A percentile compares a stretch with the other conserved stretches of the same genome.
Evolutionary conservation across 345 rosid genomes (phyloP).

Genomic region (Triadica sebifera): DNA sequence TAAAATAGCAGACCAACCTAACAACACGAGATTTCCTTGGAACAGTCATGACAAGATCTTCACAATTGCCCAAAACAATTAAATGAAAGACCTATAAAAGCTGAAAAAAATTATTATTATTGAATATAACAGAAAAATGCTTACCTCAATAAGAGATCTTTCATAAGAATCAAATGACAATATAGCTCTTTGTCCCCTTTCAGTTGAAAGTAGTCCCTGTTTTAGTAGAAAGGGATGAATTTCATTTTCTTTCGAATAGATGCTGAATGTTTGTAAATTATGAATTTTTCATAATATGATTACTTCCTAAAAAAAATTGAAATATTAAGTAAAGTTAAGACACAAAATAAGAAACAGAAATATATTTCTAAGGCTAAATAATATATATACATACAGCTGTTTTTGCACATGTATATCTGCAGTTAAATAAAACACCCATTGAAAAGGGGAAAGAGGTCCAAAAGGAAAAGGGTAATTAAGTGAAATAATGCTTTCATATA

Average conservation of each 20-base stretch:
- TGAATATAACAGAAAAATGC: background rate
- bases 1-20: no score
- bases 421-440: background rate
- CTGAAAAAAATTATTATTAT: background rate
- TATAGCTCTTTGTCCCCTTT: conserved; percentile 74
- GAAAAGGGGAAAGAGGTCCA: background rate
- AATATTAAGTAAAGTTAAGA: background rate
- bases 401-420: background rate
- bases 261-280: background rate
- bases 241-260: background rate
- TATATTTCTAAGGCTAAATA: no score
- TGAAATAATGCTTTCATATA: background rate
- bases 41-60: no score
- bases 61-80: background rate
- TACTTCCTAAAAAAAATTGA: background rate
- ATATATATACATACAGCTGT: no score
- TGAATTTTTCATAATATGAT: background rate
- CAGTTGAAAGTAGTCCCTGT: conserved; percentile 95
- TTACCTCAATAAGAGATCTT: conserved; percentile 80
- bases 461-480: background rate
- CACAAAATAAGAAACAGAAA: no score
- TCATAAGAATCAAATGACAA: conserved; percentile 64
- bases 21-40: no score
- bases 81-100: background rate
- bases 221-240: conserved; percentile 17